phyloP scores from a whole-genome alignment of 1,284 basidiomycete species.

The Ganoderma sp. region DNA sequence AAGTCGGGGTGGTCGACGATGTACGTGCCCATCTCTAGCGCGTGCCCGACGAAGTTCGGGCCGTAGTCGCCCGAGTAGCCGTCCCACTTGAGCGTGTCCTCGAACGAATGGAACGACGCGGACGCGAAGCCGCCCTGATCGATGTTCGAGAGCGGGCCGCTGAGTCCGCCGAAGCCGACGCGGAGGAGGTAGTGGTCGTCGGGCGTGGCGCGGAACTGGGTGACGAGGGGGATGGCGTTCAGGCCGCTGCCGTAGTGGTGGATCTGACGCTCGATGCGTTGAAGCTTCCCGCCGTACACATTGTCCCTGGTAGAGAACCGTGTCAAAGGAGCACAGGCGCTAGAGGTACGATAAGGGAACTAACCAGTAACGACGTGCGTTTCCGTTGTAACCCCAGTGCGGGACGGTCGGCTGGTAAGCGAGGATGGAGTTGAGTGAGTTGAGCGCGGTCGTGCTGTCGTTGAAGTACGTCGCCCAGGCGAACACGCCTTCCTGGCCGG shows the following conservation, averaged over 20 bases:
- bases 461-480: conserved; percentile 63
- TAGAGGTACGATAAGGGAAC: too few relatives aligned
- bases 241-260: conserved; percentile 67
- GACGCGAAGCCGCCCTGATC: conserved; percentile 61
- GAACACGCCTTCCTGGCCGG: conserved; percentile 64
- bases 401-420: conserved; percentile 63
- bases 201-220: conserved; percentile 54
- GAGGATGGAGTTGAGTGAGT: conserved; percentile 61
- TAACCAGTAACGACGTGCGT: conserved; percentile 65
- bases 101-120: conserved; percentile 65
- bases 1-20: conserved; percentile 61
- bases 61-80: conserved; percentile 67
- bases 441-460: conserved; percentile 55
- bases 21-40: conserved; percentile 59
- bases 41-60: conserved; percentile 62
- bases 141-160: conserved; percentile 60
- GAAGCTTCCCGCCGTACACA: conserved; percentile 61
- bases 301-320: too few relatives aligned
- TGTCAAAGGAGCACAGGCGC: too few relatives aligned
- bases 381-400: conserved; percentile 69
- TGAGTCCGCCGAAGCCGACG: conserved; percentile 57
- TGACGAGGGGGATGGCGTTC: conserved; percentile 60
- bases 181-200: conserved; percentile 59
- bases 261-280: conserved; percentile 62
- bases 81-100: conserved; percentile 64